These are phyloP conservation scores for Naganishia antarctica DNA, from an alignment of 768 basidiomycete genomes.

Conservation along the genomic window DNA sequence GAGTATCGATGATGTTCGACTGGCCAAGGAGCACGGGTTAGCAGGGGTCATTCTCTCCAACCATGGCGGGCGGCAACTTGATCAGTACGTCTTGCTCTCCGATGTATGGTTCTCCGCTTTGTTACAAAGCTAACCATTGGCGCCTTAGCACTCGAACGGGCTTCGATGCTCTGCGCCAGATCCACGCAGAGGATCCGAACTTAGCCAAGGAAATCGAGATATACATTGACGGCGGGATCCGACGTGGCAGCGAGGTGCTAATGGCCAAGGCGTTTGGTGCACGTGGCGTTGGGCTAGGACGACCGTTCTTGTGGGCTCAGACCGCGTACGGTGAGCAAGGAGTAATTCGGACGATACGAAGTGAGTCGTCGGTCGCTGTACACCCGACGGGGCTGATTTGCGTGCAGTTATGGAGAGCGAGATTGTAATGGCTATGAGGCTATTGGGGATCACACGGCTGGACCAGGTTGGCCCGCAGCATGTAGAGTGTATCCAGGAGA, in stretches of 20 bases:
- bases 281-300: constrained; percentile 48
- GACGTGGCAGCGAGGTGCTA: constrained; percentile 77
- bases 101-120: too few species aligned
- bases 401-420: constrained; percentile 44
- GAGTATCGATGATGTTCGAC: constrained; percentile 63
- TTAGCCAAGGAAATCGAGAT: constrained; percentile 53
- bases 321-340: constrained; percentile 52
- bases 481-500: constrained; percentile 42
- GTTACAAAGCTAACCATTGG: too few species aligned
- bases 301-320: constrained; percentile 50
- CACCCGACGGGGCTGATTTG: not conserved
- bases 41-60: constrained; percentile 74
- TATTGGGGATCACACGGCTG: constrained; percentile 39
- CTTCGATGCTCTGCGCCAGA: constrained; percentile 54
- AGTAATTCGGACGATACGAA: constrained; percentile 43
- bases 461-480: constrained; percentile 41
- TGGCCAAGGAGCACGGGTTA: constrained; percentile 77
- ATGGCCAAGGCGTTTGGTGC: constrained; percentile 72
- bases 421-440: constrained; percentile 44
- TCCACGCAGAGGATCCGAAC: constrained; percentile 42
- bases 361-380: constrained; percentile 32
- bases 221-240: constrained; percentile 79
- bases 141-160: constrained; percentile 44
- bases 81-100: constrained; percentile 27
- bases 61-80: constrained; percentile 64